Evolutionary conservation across 164 flowering plant species (phyloP), one percentile per base, ranked within the genome.

Genomic region (Dillenia turbinata): DNA sequence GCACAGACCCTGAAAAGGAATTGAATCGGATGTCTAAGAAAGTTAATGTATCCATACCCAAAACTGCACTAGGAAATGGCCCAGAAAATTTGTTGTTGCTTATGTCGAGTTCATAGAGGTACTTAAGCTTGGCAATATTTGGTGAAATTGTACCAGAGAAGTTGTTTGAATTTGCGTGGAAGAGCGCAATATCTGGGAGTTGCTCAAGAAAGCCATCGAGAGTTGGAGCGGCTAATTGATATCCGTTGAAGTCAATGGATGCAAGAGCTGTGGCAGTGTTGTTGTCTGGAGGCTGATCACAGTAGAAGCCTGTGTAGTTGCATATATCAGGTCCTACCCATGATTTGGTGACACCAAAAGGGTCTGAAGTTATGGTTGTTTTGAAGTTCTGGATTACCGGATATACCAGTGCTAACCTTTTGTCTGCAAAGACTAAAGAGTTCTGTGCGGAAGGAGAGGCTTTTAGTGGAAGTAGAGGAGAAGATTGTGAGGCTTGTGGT

Each of bases 321-420:
- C 93, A 85, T 9, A 85, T 55, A 61, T 87, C 75, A 0, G 79
- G 5, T 9, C 93, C 93, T 1, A 62, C 63, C 93, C 93, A 87
- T 0, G 84, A 77, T 3, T 48, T 10, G 33, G 88, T 81, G 56
- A 77, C 52, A 17, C 52, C 47, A 0, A 74, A 45, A 7, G 88
- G 90, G 44, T 85, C 90, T 0, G 66, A 69, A 1, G 80, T 76
- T 65, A 85, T 80, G 9, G 47, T 59, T 10, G 14, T 56, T 69
- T 75, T 87, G 80, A 85, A 83, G 6, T 44, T 65, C 64, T 85
- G 88, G 68, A 84, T 81, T 0, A 78, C 70, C 0, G 84, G 81
- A 71, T 69, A 81, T 2, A 71, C 80, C 5, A 11, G 6, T 1
- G 75, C 75, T 2, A 81, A 73, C 47, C 79, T 68, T n/a, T 54